Base-by-base conservation (phyloP, 2,329 filamentous ascomycete genomes). In the Phaeosphaeriaceae sp. region DNA sequence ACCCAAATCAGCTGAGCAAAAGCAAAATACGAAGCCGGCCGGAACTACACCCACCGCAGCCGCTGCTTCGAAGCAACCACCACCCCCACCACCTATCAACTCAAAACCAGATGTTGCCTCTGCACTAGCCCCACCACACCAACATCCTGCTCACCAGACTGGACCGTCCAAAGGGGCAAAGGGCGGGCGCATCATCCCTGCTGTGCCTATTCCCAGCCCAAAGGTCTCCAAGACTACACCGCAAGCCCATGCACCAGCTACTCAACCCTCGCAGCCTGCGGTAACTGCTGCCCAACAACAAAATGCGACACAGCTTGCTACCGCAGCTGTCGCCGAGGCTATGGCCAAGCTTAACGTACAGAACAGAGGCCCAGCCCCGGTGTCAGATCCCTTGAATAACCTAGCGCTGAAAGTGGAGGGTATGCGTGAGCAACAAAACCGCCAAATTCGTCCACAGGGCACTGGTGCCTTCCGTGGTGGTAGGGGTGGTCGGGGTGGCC, bases 271-370 rank as follows among this genome's bases (percentile, higher is more conserved):
- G 17, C 60, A 64, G 38, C 38, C 64, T 32, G 21, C 61, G 6
- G 54, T 57, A 9, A 60, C 60, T n/a, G 58, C 66, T 35, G 65
- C 61, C 11, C 66, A 68, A 36, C 58, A 70, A 36, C 81, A 83
- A 54, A 87, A 88, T 73, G 87, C 88, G 1, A 92, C 89, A 0
- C 84, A 87, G 67, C 85, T 87, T 32, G 89, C 89, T 1, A 87
- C 86, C 61, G 88, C 87, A 23, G 89, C 89, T 7, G 89, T 91
- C n/a, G 88, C 88, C 43, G 84, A 87, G 33, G 89, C 89, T 2
- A 91, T 92, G 87, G 87, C 88, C 1, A 88, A 89, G 65, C 79
- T 92, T 18, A 74, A 75, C n/a, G 56, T 76, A 20, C 62, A 65
- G 42, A 65, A 61, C 48, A 58, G 51, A 16, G 51, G 56, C 12